Base-by-base conservation (phyloP, 75 land plant genomes). In the Selaginella tamariscina region DNA sequence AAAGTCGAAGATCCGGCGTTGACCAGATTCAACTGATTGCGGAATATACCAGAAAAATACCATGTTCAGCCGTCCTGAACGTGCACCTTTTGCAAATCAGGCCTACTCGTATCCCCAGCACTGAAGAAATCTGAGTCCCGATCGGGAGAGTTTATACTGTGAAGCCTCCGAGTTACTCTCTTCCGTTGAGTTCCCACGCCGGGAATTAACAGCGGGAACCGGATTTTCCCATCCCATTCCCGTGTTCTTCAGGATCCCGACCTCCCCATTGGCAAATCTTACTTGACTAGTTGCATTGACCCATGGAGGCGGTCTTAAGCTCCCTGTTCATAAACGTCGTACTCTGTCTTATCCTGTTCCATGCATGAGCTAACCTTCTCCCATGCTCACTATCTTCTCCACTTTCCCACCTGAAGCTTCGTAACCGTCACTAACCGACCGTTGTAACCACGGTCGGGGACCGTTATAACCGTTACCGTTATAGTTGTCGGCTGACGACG, bases 381-480 rank as follows among this genome's bases (percentile, higher is more conserved):
- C 49, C 49, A 15, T 39, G 49, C 49, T 84, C 84, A 56, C 87
- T 89, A 66, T 93, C 98, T 80, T 89, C 84, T 27, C 75, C 74
- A 54, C 77, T 66, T 29, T 74, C 98, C 96, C 98, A n/a, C 86
- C 96, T 62, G 98, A 93, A 32, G 98, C 88, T 44, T 89, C 96
- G 65, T 89, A 86, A 11, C 98, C 96, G 75, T 85, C 96, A 70
- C 96, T 93, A 0, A 81, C 79, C 22, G 96, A 86, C 63, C 91
- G 80, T 27, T 81, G 76, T 11, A 91, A 68, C 28, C 75, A 79
- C 27, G 24, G 26, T 2, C 39, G 26, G 5, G 49, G 49, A 5
- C 11, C 49, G 5, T 5, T 15, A 5, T 39, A 5, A 5, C 49
- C 49, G 11, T 5, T 15, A 15, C 5, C 49, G 11, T 5, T 5